Base-by-base conservation (phyloP, 257 asterid genomes). In the Nicotiana paniculata region DNA sequence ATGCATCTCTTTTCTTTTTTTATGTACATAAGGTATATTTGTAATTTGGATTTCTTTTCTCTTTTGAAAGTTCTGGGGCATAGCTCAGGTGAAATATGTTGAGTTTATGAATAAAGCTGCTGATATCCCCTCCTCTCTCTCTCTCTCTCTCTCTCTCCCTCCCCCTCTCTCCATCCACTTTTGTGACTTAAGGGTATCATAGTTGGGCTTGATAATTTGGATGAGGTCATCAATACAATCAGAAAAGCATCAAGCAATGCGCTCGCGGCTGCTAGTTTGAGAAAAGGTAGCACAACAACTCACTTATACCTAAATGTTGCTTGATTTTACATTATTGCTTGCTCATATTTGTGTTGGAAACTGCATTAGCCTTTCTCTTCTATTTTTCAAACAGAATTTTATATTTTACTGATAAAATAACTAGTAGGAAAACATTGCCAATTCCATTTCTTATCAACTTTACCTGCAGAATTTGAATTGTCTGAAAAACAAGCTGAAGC, bases 401-500 rank as follows among this genome's bases (percentile, higher is more conserved):
- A 53, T 53, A 53, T 53, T 46, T 51, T 10, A 12, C 6, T 53
- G 18, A 53, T 53, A 53, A 53, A 1, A 53, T 53, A 15, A 15
- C 16, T 53, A 53, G 17, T 53, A 2, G 63, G 26, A 26, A 28
- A 74, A 26, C 16, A 13, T n/a, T 74, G 28, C 43, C 63, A 74
- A 26, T 53, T 53, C 17, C 53, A 51, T 74, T 48, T 74, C 63
- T 48, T 26, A 15, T 74, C 63, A 61, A 61, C 68, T 62, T 64
- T n/a, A 86, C 84, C 82, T 84, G 89, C 95, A 96, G 99, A 87
- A 87, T 93, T 92, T 87, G 90, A 85, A 83, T 90, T 94, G 89
- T 74, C 95, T 79, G 99, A 94, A 63, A 94, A 94, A 90, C 99
- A 96, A 88, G 97, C 98, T 65, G 98, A 96, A 66, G 98, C 99